phyloP scores from a whole-genome alignment of 495 filamentous ascomycete species.

The Aspergillus conjunctus region DNA sequence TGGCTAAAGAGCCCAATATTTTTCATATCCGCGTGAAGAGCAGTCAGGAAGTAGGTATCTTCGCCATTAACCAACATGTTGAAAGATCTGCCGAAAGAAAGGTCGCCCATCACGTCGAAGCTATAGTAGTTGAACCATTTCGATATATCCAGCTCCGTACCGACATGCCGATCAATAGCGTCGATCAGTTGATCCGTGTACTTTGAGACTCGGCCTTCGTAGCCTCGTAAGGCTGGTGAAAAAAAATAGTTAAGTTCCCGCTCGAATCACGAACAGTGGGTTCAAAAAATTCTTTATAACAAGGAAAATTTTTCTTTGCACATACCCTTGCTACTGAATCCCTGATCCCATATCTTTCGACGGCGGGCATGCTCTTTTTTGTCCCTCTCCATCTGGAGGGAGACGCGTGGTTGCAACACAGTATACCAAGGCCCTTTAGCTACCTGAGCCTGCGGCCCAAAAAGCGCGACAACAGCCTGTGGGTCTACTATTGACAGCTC shows the following conservation, averaged over 20 bases:
- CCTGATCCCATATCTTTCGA: slow-evolving; percentile 44
- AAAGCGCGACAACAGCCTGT: slow-evolving; percentile 34
- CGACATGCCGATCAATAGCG: slow-evolving; percentile 19
- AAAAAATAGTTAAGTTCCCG: not conserved
- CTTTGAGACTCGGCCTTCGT: slow-evolving; percentile 33
- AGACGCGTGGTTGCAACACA: slow-evolving; percentile 29
- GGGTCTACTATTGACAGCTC: slow-evolving; percentile 46
- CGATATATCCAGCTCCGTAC: slow-evolving; percentile 38
- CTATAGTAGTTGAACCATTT: slow-evolving; percentile 50
- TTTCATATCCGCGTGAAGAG: slow-evolving; percentile 35
- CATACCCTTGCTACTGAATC: slow-evolving; percentile 38
- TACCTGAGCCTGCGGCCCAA: slow-evolving; percentile 33
- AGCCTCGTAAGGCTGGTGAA: slow-evolving; percentile 33
- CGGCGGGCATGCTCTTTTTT: slow-evolving; percentile 37
- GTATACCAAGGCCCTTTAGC: slow-evolving; percentile 49
- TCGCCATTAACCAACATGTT: slow-evolving; percentile 42
- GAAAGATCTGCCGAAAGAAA: slow-evolving; percentile 52
- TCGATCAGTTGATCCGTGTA: slow-evolving; percentile 33
- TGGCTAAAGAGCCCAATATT: slow-evolving; percentile 38
- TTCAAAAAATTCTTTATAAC: not conserved
- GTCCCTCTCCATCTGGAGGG: slow-evolving; percentile 42
- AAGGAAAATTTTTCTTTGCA: not conserved
- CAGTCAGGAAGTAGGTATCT: slow-evolving; percentile 35
- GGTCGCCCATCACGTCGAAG: slow-evolving; percentile 57
- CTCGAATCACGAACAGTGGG: not conserved